Percentiles rank a stretch among this genome's conserved stretches.
These are phyloP conservation scores for Neohortaea acidophila DNA, from an alignment of 495 filamentous ascomycete species.

Conservation along the genomic window DNA sequence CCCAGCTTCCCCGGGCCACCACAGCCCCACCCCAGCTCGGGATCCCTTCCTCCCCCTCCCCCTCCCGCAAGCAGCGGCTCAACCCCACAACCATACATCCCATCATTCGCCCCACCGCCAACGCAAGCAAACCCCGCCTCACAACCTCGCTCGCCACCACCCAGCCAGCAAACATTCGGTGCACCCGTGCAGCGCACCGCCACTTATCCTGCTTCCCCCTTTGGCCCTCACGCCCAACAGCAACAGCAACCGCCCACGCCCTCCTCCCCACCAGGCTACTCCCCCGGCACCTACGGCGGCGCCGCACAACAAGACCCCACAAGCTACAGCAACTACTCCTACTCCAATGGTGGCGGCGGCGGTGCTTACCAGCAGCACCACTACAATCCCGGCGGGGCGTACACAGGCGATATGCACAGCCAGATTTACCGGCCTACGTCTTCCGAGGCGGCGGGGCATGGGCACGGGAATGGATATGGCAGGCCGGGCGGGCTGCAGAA, in stretches of 20 bases:
- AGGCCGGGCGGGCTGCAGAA: slow-evolving; percentile 21
- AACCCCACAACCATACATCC: slow-evolving; percentile 10
- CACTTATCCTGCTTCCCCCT: slow-evolving; percentile 9
- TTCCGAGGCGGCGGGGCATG: slow-evolving; percentile 36
- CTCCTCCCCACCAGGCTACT: slow-evolving; percentile 13
- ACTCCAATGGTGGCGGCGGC: no score
- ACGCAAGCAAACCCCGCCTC: background rate
- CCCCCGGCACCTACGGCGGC: slow-evolving; percentile 8
- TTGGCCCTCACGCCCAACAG: slow-evolving; percentile 14
- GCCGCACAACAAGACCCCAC: background rate
- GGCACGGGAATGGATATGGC: slow-evolving; percentile 30
- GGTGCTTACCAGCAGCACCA: slow-evolving; percentile 5
- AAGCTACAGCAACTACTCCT: slow-evolving; percentile 20
- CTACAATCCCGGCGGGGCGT: slow-evolving; percentile 31
- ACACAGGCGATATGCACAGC: slow-evolving; percentile 45
- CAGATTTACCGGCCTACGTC: slow-evolving; percentile 68
- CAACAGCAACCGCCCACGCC: slow-evolving; percentile 12
- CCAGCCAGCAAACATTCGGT: slow-evolving; percentile 5
- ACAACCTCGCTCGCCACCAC: slow-evolving; percentile 13
- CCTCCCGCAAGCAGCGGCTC: slow-evolving; percentile 10
- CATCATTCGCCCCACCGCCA: slow-evolving; percentile 11
- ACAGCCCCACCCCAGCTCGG: slow-evolving; percentile 8
- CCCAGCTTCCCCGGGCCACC: slow-evolving; percentile 13
- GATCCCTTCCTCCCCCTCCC: slow-evolving; percentile 15
- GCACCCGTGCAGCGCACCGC: slow-evolving; percentile 7